A percentile compares a stretch with the other conserved stretches of the same genome.
Conservation (phyloP, 352 stramenopile genomes). For the Globisporangium polare region DNA sequence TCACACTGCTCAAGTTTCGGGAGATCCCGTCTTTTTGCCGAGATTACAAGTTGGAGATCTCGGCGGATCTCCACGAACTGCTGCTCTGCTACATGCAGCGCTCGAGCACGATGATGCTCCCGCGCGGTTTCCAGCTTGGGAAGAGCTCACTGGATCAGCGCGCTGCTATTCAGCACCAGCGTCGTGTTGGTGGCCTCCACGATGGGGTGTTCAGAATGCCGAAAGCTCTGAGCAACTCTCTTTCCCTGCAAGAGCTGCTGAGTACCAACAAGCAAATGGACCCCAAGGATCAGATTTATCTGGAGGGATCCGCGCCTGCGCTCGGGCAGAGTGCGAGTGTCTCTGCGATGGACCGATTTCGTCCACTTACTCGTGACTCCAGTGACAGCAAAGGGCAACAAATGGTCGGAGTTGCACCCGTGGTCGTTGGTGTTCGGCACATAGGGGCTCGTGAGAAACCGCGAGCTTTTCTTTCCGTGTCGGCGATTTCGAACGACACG, state of each 20-base stretch:
- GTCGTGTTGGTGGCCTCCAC: slow-evolving; percentile 42
- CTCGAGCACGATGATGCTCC: slow-evolving; percentile 53
- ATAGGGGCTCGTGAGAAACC: slow-evolving; percentile 25
- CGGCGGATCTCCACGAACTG: slow-evolving; percentile 35
- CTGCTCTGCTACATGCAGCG: slow-evolving; percentile 54
- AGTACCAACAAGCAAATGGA: slow-evolving; percentile 10
- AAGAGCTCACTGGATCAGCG: slow-evolving; percentile 51
- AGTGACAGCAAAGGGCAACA: slow-evolving; percentile 1
- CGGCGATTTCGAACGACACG: slow-evolving; percentile 9
- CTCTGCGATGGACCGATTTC: slow-evolving; percentile 38
- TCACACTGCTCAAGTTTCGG: slow-evolving; percentile 49
- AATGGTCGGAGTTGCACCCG: slow-evolving; percentile 10
- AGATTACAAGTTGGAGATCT: slow-evolving; percentile 77
- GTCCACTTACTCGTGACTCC: slow-evolving; percentile 22
- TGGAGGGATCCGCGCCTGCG: slow-evolving; percentile 27
- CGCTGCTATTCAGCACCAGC: slow-evolving; percentile 29
- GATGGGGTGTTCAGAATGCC: slow-evolving; percentile 40
- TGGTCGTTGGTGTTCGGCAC: slow-evolving; percentile 29
- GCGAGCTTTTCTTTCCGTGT: slow-evolving; percentile 16
- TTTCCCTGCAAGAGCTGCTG: slow-evolving; percentile 49
- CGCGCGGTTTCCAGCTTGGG: slow-evolving; percentile 45
- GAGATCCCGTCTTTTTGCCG: slow-evolving; percentile 71
- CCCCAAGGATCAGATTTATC: slow-evolving; percentile 22
- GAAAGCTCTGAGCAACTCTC: slow-evolving; percentile 22
- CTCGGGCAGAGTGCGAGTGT: slow-evolving; percentile 32